These are phyloP conservation scores for Cordyceps cateniannulata DNA, from an alignment of 2,329 filamentous ascomycete genomes.

Conservation along the genomic window DNA sequence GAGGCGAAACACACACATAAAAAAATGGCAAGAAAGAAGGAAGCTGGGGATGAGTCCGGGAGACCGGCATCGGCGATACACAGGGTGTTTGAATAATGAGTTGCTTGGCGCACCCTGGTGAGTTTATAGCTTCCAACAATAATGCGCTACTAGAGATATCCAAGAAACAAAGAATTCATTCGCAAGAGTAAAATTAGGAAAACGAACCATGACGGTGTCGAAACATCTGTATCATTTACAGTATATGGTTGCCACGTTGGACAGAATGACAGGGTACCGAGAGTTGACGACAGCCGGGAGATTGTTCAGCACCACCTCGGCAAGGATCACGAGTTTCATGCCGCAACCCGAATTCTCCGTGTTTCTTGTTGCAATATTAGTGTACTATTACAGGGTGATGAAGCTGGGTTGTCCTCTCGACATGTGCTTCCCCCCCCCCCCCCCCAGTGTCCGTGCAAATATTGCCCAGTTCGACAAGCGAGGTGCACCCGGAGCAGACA, in stretches of 20 bases:
- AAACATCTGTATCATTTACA: too few relatives aligned
- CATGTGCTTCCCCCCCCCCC: too few relatives aligned
- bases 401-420: not conserved
- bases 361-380: not conserved
- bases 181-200: not conserved
- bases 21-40: not conserved
- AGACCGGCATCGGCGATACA: not conserved
- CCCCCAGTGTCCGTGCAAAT: not conserved
- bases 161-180: not conserved
- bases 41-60: not conserved
- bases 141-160: not conserved
- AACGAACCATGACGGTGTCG: not conserved
- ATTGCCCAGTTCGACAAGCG: not conserved
- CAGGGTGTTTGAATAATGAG: not conserved
- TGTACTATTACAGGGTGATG: too few relatives aligned
- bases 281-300: too few relatives aligned
- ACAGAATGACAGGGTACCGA: too few relatives aligned
- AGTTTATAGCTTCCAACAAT: not conserved
- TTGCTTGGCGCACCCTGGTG: not conserved
- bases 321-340: not conserved
- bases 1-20: not conserved
- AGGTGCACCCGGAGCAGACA: not conserved
- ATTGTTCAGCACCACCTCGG: not conserved
- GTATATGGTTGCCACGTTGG: too few relatives aligned
- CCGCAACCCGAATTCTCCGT: not conserved